Base-by-base conservation (phyloP, 805 yeast genomes). In the Kazachstania psychrophila region DNA sequence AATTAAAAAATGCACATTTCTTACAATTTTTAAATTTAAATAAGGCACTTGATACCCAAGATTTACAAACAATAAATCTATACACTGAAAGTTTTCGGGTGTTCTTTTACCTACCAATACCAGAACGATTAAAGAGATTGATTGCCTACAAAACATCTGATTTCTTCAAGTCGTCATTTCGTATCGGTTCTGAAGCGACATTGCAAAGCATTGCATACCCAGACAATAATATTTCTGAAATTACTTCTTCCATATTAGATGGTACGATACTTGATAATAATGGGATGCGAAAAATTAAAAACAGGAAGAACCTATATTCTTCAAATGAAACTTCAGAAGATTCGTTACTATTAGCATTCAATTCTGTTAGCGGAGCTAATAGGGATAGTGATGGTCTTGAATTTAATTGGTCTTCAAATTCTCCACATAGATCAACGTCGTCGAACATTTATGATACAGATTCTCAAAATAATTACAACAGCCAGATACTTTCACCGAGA, bases 21-120 rank as follows among this genome's bases (percentile, higher is more conserved):
- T 40, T 62, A 18, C 50, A 49, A n/a, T 49, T 42, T 18, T 36
- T 60, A 27, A 39, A 43, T 15, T 37, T 48, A 10, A 41, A 48
- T 23, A 40, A 45, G 13, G 37, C 42, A 6, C 34, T 41, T 12
- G 39, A 36, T 23, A 29, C 37, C 7, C 28, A 43, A 3, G 50
- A 47, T 26, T 34, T 48, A 5, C 42, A 46, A 22, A 48, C 55
- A n/a, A 35, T 64, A 27, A 51, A 53, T 25, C 50, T 65, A 27
- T 54, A 61, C 11, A 58, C 61, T 3, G 67, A 66, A 28, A 62
- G 65, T 18, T 50, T 65, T 32, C 58, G 56, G 43, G 44, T 57
- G 4, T 60, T 58, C 26, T 57, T 61, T 27, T 44, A 53, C 16
- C 46, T 54, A 26, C 62, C 61, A 3, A 45, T 53, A 13, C 45